Evolutionary conservation across 495 filamentous ascomycete genomes (phyloP).

Genomic region (Pyronema domesticum): DNA sequence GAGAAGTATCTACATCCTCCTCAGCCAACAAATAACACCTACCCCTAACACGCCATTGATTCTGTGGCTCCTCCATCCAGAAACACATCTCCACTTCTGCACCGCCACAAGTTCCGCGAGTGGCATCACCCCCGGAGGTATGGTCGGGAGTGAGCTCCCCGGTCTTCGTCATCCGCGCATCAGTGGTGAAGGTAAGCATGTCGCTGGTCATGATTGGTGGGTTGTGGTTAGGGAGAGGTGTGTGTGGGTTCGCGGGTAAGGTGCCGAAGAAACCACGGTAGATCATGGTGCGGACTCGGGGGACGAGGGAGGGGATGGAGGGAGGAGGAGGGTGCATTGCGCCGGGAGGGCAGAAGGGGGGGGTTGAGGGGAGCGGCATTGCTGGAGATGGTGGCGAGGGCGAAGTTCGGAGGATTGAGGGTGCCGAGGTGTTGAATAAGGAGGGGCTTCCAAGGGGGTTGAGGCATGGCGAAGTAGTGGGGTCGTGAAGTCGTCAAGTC

Average conservation of each 20-base stretch:
- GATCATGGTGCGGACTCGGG: slow-evolving; percentile 47
- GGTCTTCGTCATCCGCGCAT: slow-evolving; percentile 69
- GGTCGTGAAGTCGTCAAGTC: not conserved
- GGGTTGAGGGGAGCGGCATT: slow-evolving; percentile 28
- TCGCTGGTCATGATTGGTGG: slow-evolving; percentile 53
- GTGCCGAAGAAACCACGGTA: slow-evolving; percentile 69
- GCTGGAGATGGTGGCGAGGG: slow-evolving; percentile 36
- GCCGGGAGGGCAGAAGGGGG: slow-evolving; percentile 45
- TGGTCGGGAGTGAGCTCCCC: slow-evolving; percentile 39
- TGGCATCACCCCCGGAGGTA: slow-evolving; percentile 17
- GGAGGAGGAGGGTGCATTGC: slow-evolving; percentile 35
- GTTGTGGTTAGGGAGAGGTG: slow-evolving; percentile 42
- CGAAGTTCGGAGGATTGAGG: slow-evolving; percentile 41
- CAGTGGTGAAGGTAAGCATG: slow-evolving; percentile 66
- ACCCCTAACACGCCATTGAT: slow-evolving; percentile 75
- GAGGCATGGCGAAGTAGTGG: slow-evolving; percentile 15
- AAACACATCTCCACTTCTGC: slow-evolving; percentile 64
- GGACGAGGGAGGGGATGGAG: slow-evolving; percentile 27
- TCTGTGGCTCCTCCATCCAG: slow-evolving; percentile 50
- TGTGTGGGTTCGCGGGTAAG: slow-evolving; percentile 50
- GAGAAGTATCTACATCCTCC: slow-evolving; percentile 17
- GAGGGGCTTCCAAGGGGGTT: slow-evolving; percentile 34
- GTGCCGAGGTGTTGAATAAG: slow-evolving; percentile 38
- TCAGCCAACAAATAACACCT: slow-evolving; percentile 44
- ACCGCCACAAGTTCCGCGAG: slow-evolving; percentile 40